Evolutionary conservation across 345 rosid species (phyloP).

Genomic region (Kernera saxatilis): DNA sequence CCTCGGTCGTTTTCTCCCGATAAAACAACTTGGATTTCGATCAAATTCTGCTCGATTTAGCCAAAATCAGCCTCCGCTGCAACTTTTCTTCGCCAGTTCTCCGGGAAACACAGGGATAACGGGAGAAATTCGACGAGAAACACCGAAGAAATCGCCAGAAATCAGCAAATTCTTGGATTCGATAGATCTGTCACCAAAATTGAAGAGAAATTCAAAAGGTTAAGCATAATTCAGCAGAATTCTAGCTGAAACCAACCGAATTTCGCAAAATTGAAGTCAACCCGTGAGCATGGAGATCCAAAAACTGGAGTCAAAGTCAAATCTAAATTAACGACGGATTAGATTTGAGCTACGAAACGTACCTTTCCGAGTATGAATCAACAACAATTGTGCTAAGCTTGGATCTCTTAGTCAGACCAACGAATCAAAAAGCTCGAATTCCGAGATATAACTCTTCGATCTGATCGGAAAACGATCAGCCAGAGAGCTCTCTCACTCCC

Average conservation of each 20-base stretch:
- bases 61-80: neutral
- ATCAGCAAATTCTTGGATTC: constrained; percentile 1
- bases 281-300: constrained; percentile 5
- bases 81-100: neutral
- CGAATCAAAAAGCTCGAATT: neutral
- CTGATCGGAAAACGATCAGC: constrained; percentile 24
- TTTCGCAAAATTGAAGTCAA: constrained; percentile 35
- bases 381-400: neutral
- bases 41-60: neutral
- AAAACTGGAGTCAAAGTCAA: neutral
- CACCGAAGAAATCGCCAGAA: neutral
- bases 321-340: neutral
- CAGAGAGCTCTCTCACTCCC: constrained; percentile 17
- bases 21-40: neutral
- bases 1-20: constrained; percentile 30
- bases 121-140: neutral
- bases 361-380: constrained; percentile 4
- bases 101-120: neutral
- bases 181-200: constrained; percentile 29
- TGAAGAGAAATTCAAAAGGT: neutral
- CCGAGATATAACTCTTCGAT: constrained; percentile 8
- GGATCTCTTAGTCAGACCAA: constrained; percentile 6
- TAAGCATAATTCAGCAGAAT: constrained; percentile 16
- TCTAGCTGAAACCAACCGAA: constrained; percentile 9
- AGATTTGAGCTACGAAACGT: neutral